Evolutionary conservation across 2,329 filamentous ascomycete genomes (phyloP).

Genomic region (Colletotrichum higginsianum): DNA sequence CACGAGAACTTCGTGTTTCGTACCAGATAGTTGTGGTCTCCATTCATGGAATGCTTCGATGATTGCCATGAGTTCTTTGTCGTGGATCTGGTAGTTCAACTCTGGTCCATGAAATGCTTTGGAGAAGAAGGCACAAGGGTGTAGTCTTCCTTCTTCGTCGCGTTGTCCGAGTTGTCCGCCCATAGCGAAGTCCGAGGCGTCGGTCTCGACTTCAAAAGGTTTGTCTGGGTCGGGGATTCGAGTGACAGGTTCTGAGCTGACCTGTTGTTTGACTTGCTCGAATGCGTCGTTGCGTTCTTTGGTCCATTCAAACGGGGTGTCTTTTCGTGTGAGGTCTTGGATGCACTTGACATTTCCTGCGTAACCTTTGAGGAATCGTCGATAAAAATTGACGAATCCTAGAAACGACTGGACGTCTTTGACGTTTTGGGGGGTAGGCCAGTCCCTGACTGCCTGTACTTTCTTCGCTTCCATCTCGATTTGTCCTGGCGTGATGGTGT

Average conservation of each 20-base stretch:
- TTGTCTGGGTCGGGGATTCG: too few relatives aligned
- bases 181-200: slow-evolving; percentile 5
- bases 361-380: neutral
- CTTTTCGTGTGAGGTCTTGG: neutral
- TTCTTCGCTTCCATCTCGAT: neutral
- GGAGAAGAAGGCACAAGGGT: too few relatives aligned
- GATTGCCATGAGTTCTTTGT: slow-evolving; percentile 5
- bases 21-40: neutral
- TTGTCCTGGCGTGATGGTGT: too few relatives aligned
- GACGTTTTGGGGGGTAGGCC: neutral
- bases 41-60: slow-evolving; percentile 18
- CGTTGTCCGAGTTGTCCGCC: slow-evolving; percentile 5
- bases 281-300: too few relatives aligned
- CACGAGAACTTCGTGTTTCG: too few relatives aligned
- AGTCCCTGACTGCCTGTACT: neutral
- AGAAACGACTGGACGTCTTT: neutral
- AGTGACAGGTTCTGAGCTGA: too few relatives aligned
- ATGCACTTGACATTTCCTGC: neutral
- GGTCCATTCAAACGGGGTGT: too few relatives aligned
- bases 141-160: slow-evolving; percentile 10
- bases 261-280: too few relatives aligned
- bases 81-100: neutral
- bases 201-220: neutral
- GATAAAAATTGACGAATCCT: neutral
- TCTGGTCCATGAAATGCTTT: neutral